Base-by-base conservation (phyloP, 768 basidiomycete genomes). In the Hericium coralloides region DNA sequence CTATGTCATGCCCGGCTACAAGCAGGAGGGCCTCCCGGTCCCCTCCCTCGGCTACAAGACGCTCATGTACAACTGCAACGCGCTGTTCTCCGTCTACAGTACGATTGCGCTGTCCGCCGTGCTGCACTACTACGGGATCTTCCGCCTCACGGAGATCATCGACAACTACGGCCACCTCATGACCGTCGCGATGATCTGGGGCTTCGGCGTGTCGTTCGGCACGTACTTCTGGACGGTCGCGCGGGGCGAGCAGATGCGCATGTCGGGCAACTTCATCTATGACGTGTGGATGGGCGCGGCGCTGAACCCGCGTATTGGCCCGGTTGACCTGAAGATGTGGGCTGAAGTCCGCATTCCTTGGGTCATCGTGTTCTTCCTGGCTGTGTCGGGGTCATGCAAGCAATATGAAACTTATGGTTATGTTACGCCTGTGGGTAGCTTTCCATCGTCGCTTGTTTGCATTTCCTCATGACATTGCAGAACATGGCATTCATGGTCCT, bases 261-360 rank as follows among this genome's bases (percentile, higher is more conserved):
- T 97, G 89, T 92, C 89, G n/a, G 94, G 92, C 48, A 95, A 83
- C 74, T 82, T 89, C 72, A 79, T 95, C 64, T 99, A 98, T 68
- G 94, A 97, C 63, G 85, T 92, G 59, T 97, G 95, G 73, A 97
- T 98, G 95, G 95, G 95, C 48, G 93, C 94, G 41, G 80, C 80
- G 53, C 77, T 99, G 60, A 99, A 98, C 73, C 97, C 97, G 7
- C 84, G 95, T 58, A 79, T 99, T 59, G 93, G 93, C 7, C 76
- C 79, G 18, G 80, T 99, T 60, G 95, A 98, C 71, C 74, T 99
- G 66, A 99, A 99, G 73, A 98, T 98, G 95, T 99, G 92, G 86
- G 91, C 91, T 4, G 94, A 97, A 67, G 92, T 98, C 58, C 84
- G 97, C 52, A 89, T 99, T 63, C 93, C 95, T 4, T 99, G 97